Percentiles rank a stretch among this genome's conserved stretches.
These are phyloP conservation scores for Wickerhamiella shivajii DNA, from an alignment of 805 yeast species.

Conservation along the genomic window DNA sequence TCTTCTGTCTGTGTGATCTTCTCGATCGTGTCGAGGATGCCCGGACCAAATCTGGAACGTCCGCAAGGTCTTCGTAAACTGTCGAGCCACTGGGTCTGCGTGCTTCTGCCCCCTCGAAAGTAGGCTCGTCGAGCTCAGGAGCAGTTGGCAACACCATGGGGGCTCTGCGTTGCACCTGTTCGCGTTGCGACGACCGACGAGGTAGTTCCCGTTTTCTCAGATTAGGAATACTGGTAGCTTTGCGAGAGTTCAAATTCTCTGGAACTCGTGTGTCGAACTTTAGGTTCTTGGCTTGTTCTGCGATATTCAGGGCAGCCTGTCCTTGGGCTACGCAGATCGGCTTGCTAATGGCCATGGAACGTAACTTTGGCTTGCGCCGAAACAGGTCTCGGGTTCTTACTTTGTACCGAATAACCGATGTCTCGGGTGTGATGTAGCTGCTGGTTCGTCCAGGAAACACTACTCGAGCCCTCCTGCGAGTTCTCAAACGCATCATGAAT, in stretches of 20 bases:
- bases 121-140: constrained; percentile 2
- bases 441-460: constrained; percentile 10
- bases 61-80: background rate
- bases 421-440: constrained; percentile 16
- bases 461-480: constrained; percentile 2
- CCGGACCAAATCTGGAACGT: background rate
- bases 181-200: background rate
- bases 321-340: constrained; percentile 4
- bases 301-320: constrained; percentile 1
- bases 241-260: background rate
- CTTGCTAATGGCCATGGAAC: background rate
- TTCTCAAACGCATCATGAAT: constrained; percentile 5
- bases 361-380: constrained; percentile 1
- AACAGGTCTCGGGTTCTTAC: constrained; percentile 11
- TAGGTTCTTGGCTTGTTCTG: constrained; percentile 4
- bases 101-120: background rate
- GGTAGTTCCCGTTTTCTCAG: constrained; percentile 1
- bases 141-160: constrained; percentile 2
- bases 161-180: background rate
- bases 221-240: background rate
- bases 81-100: background rate
- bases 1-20: too few species aligned
- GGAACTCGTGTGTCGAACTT: constrained; percentile 2
- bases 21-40: background rate
- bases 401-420: constrained; percentile 11